These are phyloP conservation scores for Chytriomyces sp. DNA, from an alignment of 192 early-diverging fungal genomes.

Conservation along the genomic window DNA sequence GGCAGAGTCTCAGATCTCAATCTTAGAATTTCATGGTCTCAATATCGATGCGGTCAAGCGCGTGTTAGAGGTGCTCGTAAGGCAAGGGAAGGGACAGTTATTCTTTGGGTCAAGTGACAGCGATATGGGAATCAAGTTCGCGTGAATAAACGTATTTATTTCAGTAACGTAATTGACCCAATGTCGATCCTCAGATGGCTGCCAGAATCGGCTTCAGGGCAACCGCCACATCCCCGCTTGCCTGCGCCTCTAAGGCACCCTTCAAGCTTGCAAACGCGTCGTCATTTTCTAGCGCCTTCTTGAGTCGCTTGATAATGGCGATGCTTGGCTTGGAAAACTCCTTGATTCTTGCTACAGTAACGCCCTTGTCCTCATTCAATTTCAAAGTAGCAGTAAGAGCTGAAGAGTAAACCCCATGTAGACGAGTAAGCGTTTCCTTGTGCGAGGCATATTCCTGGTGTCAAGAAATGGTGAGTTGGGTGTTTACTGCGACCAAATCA, in stretches of 20 bases:
- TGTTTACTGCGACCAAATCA: not conserved
- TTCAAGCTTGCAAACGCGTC: constrained; percentile 1
- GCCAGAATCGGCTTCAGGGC: not conserved
- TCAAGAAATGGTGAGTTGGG: not conserved
- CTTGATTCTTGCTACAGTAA: constrained; percentile 41
- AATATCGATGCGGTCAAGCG: constrained; percentile 71
- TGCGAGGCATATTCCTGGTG: constrained; percentile 10
- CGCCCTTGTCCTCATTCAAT: constrained; percentile 24
- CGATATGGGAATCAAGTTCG: constrained; percentile 89
- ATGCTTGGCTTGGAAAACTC: constrained; percentile 34
- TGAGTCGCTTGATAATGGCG: constrained; percentile 31
- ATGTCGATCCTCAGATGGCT: not conserved
- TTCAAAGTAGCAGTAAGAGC: constrained; percentile 2
- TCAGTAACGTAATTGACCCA: not conserved
- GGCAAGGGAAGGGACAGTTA: constrained; percentile 79
- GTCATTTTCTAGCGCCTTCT: constrained; percentile 25
- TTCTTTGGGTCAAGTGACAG: constrained; percentile 62
- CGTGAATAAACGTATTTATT: constrained; percentile 41
- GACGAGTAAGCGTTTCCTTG: not conserved
- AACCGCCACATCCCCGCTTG: not conserved
- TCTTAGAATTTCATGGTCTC: constrained; percentile 78
- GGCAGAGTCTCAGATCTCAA: not conserved
- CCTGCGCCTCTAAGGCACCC: not conserved
- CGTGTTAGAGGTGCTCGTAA: constrained; percentile 79
- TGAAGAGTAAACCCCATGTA: constrained; percentile 18